Evolutionary conservation across 371 early-diverging fungal species (phyloP), one percentile per base, ranked within the genome.

Genomic region (Mucor racemosus): DNA sequence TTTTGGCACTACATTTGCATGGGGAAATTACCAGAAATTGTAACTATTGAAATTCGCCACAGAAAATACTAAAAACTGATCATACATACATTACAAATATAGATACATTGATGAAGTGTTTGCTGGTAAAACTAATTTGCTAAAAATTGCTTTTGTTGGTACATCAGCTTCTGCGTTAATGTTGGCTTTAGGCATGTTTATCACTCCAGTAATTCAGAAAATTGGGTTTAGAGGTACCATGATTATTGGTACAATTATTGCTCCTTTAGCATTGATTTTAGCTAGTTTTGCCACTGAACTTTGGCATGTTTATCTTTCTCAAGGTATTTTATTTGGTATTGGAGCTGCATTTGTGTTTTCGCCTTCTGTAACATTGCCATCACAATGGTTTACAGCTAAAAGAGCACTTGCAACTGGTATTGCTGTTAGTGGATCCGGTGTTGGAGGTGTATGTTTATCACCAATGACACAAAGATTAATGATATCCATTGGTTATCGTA

Each of bases 381-480:
- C 89, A 0, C 90, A 92, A 71, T 94, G 91, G 91, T 95, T 94
- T 69, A 78, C 84, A 11, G 80, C 76, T 40, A 75, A 75, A 11
- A 82, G 92, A 35, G 93, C 92, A 0, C 72, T 93, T 63, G 94
- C 94, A 1, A 91, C 90, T 2, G 95, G 95, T 3, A 77, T 94
- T 48, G 88, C 86, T 4, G 86, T 91, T 1, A 80, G 90, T 14
- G 94, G 94, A 13, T 84, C 86, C n/a, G 94, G 94, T 5, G 64
- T 91, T 15, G 94, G 94, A 19, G 93, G 93, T 5, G 79, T 92
- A 3, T 68, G 82, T 19, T 56, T 94, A 17, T 79, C 88, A 0
- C 89, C 91, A 0, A 74, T 92, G 60, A 80, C 84, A 5, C 82
- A 83, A 38, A 63, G 44, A 8, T 66, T 91, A 54, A 82, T 93